Base-by-base conservation (phyloP, 805 yeast species). In the Saturnispora zaruensis region DNA sequence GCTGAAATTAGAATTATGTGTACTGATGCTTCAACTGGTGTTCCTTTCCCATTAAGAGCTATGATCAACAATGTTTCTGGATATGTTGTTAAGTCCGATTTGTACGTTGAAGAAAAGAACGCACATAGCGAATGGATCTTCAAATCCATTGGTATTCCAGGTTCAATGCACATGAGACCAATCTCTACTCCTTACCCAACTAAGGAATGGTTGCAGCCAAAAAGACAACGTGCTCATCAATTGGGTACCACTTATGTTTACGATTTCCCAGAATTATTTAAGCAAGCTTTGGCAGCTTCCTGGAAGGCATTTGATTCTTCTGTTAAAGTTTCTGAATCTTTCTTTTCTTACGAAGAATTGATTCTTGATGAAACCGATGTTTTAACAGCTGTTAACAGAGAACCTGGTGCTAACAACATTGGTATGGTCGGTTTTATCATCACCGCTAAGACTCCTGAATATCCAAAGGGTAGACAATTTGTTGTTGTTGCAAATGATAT, bases 361-460 rank as follows among this genome's bases (percentile, higher is more conserved):
- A 88, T 93, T 57, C 71, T 78, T 57, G 90, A 85, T 62, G 99
- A 93, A 59, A 74, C 81, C 60, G 87, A 83, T 23, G 81, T 77
- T 41, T 76, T 91, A 55, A 82, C 96, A 41, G 96, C 93, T 58
- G 93, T 93, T 53, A 78, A 81, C 57, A 82, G 99, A 67, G 99
- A 93, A 61, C 90, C 98, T 14, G 99, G 99, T 64, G 89, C 96
- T 44, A 93, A 93, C 70, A 79, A 78, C 57, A 80, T 87, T 64
- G 99, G 99, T 72, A 93, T 93, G 98, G 96, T 93, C 61, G 99
- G 96, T 48, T 93, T 96, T 81, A 77, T 84, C 68, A 77, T 87
- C 45, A 79, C 82, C 43, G 95, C 87, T 21, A 88, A 89, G 73
- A 95, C 99, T 37, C 96, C 96, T 4, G 99, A 91, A 67, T 90